These are phyloP conservation scores for Linaria vulgaris DNA, from an alignment of 257 asterid species.

Conservation along the genomic window DNA sequence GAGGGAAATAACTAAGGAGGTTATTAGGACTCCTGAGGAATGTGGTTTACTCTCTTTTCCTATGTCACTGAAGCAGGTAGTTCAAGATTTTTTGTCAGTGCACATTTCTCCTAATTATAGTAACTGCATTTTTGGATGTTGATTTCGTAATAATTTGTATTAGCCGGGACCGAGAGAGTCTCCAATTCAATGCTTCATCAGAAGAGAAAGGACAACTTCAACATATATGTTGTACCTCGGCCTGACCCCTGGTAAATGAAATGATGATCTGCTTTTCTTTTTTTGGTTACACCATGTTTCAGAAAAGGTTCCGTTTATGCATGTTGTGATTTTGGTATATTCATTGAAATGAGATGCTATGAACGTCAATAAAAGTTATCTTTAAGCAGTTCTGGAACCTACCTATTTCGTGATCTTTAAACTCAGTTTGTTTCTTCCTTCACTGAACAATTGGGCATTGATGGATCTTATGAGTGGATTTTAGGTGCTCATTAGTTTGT, in stretches of 20 bases:
- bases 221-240: slow-evolving; percentile 77
- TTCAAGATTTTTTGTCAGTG: background rate
- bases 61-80: slow-evolving; percentile 90
- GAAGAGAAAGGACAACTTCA: slow-evolving; percentile 76
- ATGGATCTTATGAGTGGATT: too few relatives aligned
- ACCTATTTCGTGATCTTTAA: too few relatives aligned
- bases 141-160: background rate
- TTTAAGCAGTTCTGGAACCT: background rate
- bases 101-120: slow-evolving; percentile 2
- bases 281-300: background rate
- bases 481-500: background rate
- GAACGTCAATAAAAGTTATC: background rate
- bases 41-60: slow-evolving; percentile 94
- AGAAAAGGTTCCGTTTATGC: background rate
- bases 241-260: slow-evolving; percentile 49
- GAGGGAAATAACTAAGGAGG: slow-evolving; percentile 91
- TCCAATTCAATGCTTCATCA: slow-evolving; percentile 90
- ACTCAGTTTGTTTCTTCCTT: background rate
- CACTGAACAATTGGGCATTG: background rate
- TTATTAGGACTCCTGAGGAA: slow-evolving; percentile 86
- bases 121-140: background rate
- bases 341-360: background rate
- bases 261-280: slow-evolving; percentile 14
- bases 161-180: slow-evolving; percentile 95
- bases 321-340: background rate